phyloP scores from a whole-genome alignment of 352 stramenopile species.

The Globisporangium carolinianum region DNA sequence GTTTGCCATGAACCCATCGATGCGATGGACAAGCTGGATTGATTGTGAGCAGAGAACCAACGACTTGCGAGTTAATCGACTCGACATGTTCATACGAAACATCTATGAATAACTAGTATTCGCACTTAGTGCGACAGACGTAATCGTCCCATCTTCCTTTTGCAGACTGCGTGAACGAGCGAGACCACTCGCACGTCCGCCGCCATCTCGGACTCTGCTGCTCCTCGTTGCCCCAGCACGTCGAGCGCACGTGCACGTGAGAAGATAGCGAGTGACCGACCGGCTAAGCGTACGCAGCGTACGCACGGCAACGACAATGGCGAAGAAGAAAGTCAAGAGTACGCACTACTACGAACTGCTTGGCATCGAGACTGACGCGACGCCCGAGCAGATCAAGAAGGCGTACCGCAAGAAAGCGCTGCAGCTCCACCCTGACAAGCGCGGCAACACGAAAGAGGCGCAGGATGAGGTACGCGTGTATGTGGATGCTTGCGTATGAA shows the following conservation, averaged over 20 bases:
- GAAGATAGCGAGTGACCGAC: too few species aligned
- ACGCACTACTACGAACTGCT: conserved; percentile 82
- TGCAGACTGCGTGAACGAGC: not conserved
- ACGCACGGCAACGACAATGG: conserved; percentile 1
- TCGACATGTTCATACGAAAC: too few species aligned
- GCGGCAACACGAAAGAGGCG: conserved; percentile 70
- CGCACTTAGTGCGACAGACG: too few species aligned
- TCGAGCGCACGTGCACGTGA: too few species aligned
- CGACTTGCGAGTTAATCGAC: too few species aligned
- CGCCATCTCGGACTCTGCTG: not conserved
- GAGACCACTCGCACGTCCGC: not conserved
- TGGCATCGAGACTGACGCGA: conserved; percentile 63
- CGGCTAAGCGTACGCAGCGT: not conserved
- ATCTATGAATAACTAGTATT: too few species aligned
- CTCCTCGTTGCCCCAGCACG: too few species aligned
- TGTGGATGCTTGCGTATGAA: conserved; percentile 18
- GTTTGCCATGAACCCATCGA: too few species aligned
- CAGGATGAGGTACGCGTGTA: conserved; percentile 47
- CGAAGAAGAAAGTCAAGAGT: conserved; percentile 62
- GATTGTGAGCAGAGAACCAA: too few species aligned
- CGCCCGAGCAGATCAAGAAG: conserved; percentile 87
- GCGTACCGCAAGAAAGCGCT: conserved; percentile 88
- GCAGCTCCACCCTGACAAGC: conserved; percentile 90
- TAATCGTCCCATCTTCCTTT: too few species aligned
- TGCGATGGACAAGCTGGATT: too few species aligned